Evolutionary conservation across 1,284 basidiomycete genomes (phyloP), one percentile per base, ranked within the genome.

Genomic region (Microbotryum scabiosae): DNA sequence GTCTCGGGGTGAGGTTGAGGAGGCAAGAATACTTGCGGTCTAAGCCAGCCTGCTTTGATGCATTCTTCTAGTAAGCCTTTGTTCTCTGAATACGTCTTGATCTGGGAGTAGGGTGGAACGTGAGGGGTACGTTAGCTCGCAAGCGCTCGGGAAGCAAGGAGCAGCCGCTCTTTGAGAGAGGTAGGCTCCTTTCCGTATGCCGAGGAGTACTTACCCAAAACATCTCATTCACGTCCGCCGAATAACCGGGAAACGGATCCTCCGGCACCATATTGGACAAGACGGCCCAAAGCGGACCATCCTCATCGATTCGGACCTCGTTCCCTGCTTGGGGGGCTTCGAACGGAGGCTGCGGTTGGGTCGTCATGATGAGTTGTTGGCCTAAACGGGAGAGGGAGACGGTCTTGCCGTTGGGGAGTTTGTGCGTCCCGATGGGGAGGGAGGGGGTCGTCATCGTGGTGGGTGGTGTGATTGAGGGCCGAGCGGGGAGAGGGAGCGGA

Each of bases 41-140:
- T 54, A 25, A 68, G 7, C 44, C 60, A 62, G 8, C 54, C 41
- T 4, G 64, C 66, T 23, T 30, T n/a, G 16, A 60, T 60, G 18
- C 65, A 51, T 49, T 66, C 59, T 21, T 51, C 36, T 5, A 63
- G n/a, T 16, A 68, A 8, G 0, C 64, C 64, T 0, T 12, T 3
- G 41, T 68, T 68, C 51, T 66, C 66, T 12, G 52, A 53, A 30
- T 68, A 68, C 20, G 54, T 49, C 54, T 68, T 68, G 51, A 68
- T 50, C 66, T 59, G 52, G 18, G n/a, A 4, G 3, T 20, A 8
- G 36, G 20, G n/a, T 23, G 9, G n/a, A 12, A 3, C 1, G 3
- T 30, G 25, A 28, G 26, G 14, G 4, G 23, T 12, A 47, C 3
- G 20, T 49, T 16, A 12, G 47, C 32, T 20, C 16, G n/a, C 51